Evolutionary conservation across 768 basidiomycete species (phyloP).

Genomic region (Lyophyllum decastes): DNA sequence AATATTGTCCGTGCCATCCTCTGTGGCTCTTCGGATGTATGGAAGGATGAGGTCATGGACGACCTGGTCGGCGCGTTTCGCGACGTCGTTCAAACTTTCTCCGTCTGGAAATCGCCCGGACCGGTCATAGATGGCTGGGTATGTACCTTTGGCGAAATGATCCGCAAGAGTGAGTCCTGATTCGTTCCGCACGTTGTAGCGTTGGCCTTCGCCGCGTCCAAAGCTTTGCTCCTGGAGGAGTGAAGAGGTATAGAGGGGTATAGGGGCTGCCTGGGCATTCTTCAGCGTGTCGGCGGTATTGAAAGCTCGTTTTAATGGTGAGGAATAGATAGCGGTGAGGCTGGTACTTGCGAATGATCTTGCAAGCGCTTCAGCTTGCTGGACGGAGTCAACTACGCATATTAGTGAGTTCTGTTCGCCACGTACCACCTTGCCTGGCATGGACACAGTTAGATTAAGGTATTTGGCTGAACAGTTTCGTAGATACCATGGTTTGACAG

Average conservation of each 20-base stretch:
- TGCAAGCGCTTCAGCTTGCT: slow-evolving; percentile 71
- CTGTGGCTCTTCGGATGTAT: slow-evolving; percentile 44
- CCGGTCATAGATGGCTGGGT: slow-evolving; percentile 47
- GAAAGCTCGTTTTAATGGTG: slow-evolving; percentile 64
- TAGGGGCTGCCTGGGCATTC: slow-evolving; percentile 45
- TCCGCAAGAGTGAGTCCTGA: slow-evolving; percentile 38
- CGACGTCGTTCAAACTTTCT: slow-evolving; percentile 71
- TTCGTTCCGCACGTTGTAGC: slow-evolving; percentile 39
- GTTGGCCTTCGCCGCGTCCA: slow-evolving; percentile 68
- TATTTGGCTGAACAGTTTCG: background rate
- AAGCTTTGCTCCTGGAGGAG: slow-evolving; percentile 71
- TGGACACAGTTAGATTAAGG: background rate
- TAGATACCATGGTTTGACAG: slow-evolving; percentile 72
- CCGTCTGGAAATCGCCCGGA: slow-evolving; percentile 64
- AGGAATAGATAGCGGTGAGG: slow-evolving; percentile 64
- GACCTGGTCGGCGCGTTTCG: slow-evolving; percentile 49
- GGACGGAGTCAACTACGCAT: background rate
- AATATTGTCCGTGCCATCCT: slow-evolving; percentile 37
- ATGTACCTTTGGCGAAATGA: slow-evolving; percentile 54
- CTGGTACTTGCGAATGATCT: slow-evolving; percentile 45
- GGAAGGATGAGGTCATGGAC: slow-evolving; percentile 57
- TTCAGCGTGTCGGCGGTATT: slow-evolving; percentile 61
- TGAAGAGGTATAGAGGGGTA: slow-evolving; percentile 45
- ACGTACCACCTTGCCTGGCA: slow-evolving; percentile 57
- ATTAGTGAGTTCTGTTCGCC: background rate